Evolutionary conservation across 345 rosid genomes (phyloP).

Genomic region (Citrus inodora): DNA sequence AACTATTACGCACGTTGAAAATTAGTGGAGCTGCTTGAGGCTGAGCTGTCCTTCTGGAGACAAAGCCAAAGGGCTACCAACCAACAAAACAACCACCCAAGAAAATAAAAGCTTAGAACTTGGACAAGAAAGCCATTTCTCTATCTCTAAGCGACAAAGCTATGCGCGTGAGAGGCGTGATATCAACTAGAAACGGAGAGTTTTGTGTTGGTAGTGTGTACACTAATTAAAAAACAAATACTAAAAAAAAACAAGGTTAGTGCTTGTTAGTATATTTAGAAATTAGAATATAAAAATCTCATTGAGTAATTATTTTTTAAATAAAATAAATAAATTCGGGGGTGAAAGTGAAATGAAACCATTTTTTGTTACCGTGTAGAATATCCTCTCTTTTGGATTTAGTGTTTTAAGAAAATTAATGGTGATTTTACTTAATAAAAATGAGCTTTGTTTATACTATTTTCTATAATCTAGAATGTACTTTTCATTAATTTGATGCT

Average conservation of each 20-base stretch:
- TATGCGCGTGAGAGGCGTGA: background rate
- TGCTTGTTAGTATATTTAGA: background rate
- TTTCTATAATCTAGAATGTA: background rate
- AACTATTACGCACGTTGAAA: slow-evolving; percentile 14
- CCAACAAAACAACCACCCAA: slow-evolving; percentile 22
- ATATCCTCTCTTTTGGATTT: slow-evolving; percentile 3
- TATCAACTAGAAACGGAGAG: background rate
- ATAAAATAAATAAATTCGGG: background rate
- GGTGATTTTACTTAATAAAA: background rate
- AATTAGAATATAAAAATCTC: background rate
- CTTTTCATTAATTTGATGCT: background rate
- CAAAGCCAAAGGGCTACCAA: background rate
- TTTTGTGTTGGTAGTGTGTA: background rate
- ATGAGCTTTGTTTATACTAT: background rate
- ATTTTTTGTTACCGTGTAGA: background rate
- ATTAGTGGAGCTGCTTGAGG: background rate
- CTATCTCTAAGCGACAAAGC: background rate
- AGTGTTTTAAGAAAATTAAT: too few relatives aligned
- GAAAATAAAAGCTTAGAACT: background rate
- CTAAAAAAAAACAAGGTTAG: background rate
- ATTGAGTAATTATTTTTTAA: background rate
- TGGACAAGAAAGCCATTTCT: background rate
- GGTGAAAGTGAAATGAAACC: slow-evolving; percentile 3
- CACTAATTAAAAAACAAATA: too few relatives aligned
- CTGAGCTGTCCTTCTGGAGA: slow-evolving; percentile 21